Conservation (phyloP, 805 yeast genomes). For the Yarrowia deformans region DNA sequence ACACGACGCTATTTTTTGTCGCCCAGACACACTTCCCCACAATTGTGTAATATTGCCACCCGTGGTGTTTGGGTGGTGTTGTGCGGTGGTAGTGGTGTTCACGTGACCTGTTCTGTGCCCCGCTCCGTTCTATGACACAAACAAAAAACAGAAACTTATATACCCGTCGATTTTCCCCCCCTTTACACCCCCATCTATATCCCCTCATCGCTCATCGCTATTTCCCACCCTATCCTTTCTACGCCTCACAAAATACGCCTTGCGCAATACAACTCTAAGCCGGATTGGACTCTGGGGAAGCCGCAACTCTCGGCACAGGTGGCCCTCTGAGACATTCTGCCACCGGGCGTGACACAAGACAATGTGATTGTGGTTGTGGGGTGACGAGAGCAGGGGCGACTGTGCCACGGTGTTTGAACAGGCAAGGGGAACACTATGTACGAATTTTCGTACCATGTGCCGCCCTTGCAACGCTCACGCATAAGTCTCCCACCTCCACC, state of each 20-base stretch:
- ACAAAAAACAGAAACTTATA: too few species aligned
- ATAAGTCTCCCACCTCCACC: conserved; percentile 5
- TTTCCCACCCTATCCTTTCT: background rate
- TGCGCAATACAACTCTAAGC: conserved; percentile 35
- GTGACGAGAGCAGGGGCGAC: background rate
- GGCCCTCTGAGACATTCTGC: conserved; percentile 12
- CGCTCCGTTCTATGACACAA: too few species aligned
- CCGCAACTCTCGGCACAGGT: conserved; percentile 35
- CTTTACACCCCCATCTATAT: background rate
- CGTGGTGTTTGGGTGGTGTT: too few species aligned
- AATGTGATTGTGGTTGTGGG: conserved; percentile 17
- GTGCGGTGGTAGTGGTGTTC: too few species aligned
- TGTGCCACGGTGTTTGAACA: too few species aligned
- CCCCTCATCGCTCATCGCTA: background rate
- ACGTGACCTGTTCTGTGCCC: too few species aligned
- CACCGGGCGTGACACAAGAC: background rate
- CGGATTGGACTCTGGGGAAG: conserved; percentile 32
- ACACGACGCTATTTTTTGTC: background rate
- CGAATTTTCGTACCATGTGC: too few species aligned
- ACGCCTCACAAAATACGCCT: conserved; percentile 16
- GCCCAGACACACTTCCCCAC: background rate
- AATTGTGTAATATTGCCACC: conserved; percentile 1
- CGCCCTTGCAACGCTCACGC: background rate
- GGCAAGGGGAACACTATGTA: too few species aligned
- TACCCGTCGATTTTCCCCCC: too few species aligned